A percentile compares a stretch with the other conserved stretches of the same genome.
Evolutionary conservation across 768 basidiomycete species (phyloP).

Genomic region (Asterophora parasitica): DNA sequence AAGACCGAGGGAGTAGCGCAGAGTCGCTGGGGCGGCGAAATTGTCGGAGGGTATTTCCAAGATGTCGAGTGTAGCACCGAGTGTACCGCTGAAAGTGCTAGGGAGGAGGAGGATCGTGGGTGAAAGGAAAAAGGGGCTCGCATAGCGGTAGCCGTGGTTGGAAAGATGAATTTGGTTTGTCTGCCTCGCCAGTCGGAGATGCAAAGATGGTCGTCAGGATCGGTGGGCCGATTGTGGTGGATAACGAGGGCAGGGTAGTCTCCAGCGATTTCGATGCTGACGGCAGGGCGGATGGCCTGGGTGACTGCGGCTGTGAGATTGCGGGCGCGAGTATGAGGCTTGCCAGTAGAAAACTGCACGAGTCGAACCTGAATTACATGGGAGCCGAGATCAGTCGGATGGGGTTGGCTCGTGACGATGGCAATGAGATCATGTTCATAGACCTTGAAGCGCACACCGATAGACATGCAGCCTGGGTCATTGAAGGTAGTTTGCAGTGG

Average conservation of each 20-base stretch:
- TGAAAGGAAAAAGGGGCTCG: constrained; percentile 29
- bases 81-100: constrained; percentile 22
- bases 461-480: constrained; percentile 22
- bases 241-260: constrained; percentile 12
- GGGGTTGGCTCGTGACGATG: constrained; percentile 25
- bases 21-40: constrained; percentile 9
- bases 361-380: neutral
- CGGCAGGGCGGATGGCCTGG: constrained; percentile 5
- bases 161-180: constrained; percentile 3
- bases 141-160: constrained; percentile 18
- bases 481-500: constrained; percentile 29
- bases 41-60: constrained; percentile 26
- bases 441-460: constrained; percentile 37
- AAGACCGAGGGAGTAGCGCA: constrained; percentile 24
- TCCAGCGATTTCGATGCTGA: constrained; percentile 15
- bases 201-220: constrained; percentile 6
- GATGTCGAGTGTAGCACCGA: too few relatives aligned
- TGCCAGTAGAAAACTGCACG: constrained; percentile 3
- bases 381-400: neutral
- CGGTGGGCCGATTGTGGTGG: neutral
- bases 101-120: constrained; percentile 29
- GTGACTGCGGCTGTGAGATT: constrained; percentile 22
- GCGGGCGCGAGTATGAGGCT: constrained; percentile 8
- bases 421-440: constrained; percentile 40
- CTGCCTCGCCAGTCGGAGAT: constrained; percentile 14